Conservation (phyloP, 1,284 basidiomycete species). For the Heterobasidion occidentale region DNA sequence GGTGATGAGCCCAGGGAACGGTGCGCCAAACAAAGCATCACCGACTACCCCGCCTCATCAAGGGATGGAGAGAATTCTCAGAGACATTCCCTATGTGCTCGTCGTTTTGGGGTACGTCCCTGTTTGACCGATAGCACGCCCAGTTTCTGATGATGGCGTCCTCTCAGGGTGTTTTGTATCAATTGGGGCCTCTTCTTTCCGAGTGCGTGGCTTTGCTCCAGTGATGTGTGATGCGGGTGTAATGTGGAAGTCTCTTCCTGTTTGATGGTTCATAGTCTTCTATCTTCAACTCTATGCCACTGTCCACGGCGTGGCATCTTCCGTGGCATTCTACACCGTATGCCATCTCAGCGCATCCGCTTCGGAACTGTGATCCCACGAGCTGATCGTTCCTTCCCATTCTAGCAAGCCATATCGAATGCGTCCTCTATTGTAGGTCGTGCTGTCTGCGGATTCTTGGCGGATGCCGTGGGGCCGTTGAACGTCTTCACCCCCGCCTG, state of each 20-base stretch:
- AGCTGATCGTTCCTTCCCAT: no score
- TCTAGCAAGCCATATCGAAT: no score
- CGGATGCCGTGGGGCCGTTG: no score
- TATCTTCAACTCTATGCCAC: conserved; percentile 37
- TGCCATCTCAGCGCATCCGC: neutral
- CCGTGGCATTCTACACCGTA: conserved; percentile 32
- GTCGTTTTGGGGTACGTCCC: neutral
- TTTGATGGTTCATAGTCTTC: conserved; percentile 21
- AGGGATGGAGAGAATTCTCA: neutral
- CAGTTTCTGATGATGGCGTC: neutral
- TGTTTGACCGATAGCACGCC: neutral
- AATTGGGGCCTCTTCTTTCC: conserved; percentile 33
- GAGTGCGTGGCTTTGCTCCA: neutral
- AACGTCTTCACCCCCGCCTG: no score
- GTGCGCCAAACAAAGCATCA: neutral
- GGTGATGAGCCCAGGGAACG: neutral
- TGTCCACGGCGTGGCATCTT: conserved; percentile 24
- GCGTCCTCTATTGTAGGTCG: no score
- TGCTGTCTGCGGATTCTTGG: no score
- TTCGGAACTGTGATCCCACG: no score
- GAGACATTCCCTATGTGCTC: conserved; percentile 5
- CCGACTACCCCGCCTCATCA: neutral
- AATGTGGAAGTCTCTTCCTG: neutral
- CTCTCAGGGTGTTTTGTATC: conserved; percentile 9
- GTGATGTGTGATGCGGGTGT: neutral